phyloP scores from a whole-genome alignment of 108 stramenopile species.

The Skeletonema costatum region DNA sequence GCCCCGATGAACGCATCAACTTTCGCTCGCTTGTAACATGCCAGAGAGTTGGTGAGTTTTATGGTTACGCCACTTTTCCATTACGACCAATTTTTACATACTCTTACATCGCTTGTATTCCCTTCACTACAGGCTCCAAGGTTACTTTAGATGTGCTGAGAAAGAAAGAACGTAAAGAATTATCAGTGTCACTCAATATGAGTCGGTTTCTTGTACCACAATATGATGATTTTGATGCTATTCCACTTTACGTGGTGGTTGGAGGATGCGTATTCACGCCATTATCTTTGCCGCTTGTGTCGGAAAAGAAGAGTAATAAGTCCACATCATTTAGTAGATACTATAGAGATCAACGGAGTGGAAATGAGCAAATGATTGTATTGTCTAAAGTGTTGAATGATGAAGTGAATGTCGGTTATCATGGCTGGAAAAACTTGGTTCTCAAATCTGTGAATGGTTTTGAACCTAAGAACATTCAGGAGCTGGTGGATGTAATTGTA shows the following conservation, averaged over 20 bases:
- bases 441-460: slow-evolving; percentile 48
- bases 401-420: slow-evolving; percentile 24
- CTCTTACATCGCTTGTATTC: neutral
- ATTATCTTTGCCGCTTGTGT: slow-evolving; percentile 37
- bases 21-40: slow-evolving; percentile 38
- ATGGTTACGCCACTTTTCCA: neutral
- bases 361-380: slow-evolving; percentile 47
- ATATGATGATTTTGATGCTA: slow-evolving; percentile 51
- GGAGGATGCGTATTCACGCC: slow-evolving; percentile 54
- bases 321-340: slow-evolving; percentile 22
- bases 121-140: slow-evolving; percentile 3
- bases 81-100: neutral
- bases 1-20: slow-evolving; percentile 51
- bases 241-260: slow-evolving; percentile 39
- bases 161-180: slow-evolving; percentile 17
- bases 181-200: slow-evolving; percentile 14
- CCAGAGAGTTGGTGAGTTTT: slow-evolving; percentile 13
- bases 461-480: slow-evolving; percentile 37
- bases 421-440: slow-evolving; percentile 33
- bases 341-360: slow-evolving; percentile 20
- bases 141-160: slow-evolving; percentile 34
- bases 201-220: slow-evolving; percentile 38
- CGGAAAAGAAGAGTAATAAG: slow-evolving; percentile 32
- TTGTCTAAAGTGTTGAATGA: slow-evolving; percentile 45
- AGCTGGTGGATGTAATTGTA: slow-evolving; percentile 35